Evolutionary conservation across 176 grass and related monocot species (phyloP).

Genomic region (Ensete glaucum): DNA sequence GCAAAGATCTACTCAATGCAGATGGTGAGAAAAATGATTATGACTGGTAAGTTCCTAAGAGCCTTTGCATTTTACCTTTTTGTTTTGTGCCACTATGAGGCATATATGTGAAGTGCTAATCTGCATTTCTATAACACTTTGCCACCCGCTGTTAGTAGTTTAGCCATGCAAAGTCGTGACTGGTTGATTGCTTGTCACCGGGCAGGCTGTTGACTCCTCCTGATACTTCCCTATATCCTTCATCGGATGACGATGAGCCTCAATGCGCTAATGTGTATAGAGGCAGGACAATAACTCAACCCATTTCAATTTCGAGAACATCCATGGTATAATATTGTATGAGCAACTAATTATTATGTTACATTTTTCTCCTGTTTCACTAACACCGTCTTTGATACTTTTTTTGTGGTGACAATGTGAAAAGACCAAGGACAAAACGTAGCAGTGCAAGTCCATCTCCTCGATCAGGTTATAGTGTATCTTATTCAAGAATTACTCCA

Average conservation of each 20-base stretch:
- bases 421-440: conserved; percentile 56
- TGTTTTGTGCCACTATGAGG: not conserved
- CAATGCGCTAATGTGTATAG: conserved; percentile 27
- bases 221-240: conserved; percentile 86
- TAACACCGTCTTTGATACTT: not conserved
- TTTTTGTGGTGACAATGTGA: conserved; percentile 38
- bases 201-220: conserved; percentile 81
- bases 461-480: conserved; percentile 28
- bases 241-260: conserved; percentile 50
- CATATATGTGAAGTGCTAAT: not conserved
- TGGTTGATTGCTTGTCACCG: not conserved
- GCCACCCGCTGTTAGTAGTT: not conserved
- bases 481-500: conserved; percentile 39
- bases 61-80: not conserved
- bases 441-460: conserved; percentile 86
- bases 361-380: not conserved
- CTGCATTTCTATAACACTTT: not conserved
- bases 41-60: conserved; percentile 58
- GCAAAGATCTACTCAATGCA: conserved; percentile 61
- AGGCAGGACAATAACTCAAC: conserved; percentile 65
- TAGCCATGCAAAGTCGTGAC: not conserved
- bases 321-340: conserved; percentile 41
- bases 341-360: not conserved
- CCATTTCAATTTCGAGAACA: conserved; percentile 54
- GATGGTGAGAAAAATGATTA: conserved; percentile 94